Conservation (phyloP, 106 monocot genomes). For the Dioscorea zingiberensis region DNA sequence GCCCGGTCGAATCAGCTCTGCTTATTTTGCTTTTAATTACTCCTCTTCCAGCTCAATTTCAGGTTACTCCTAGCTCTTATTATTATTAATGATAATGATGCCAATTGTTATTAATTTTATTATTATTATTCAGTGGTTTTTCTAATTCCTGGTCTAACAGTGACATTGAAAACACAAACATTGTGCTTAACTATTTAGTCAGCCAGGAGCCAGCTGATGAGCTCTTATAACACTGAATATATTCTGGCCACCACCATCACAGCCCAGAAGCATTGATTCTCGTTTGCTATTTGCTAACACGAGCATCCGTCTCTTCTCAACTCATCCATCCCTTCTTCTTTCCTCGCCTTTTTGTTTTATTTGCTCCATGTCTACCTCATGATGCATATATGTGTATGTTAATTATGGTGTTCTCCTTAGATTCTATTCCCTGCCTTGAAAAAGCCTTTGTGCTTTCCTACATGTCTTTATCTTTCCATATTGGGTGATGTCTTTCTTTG, state of each 20-base stretch:
- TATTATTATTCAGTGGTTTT: not conserved
- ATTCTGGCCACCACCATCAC: not conserved
- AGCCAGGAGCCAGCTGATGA: not conserved
- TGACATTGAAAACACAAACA: not conserved
- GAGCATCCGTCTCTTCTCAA: not conserved
- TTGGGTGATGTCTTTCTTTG: not conserved
- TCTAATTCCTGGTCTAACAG: not conserved
- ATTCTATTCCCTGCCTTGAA: not conserved
- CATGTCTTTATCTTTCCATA: not conserved
- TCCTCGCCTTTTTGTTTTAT: not conserved
- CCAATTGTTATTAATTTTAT: not conserved
- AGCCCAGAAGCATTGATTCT: not conserved
- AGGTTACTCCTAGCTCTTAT: too few species aligned
- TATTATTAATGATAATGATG: too few species aligned
- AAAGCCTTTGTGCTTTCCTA: not conserved
- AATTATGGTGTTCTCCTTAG: not conserved
- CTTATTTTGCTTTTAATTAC: too few species aligned
- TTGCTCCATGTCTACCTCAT: not conserved
- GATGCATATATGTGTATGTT: not conserved
- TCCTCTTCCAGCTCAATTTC: too few species aligned
- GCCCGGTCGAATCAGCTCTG: too few species aligned
- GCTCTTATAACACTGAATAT: not conserved
- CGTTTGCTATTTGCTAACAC: not conserved
- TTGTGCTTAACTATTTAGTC: too few species aligned
- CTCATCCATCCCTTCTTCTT: not conserved